phyloP scores from a whole-genome alignment of 495 filamentous ascomycete genomes.

The Apodospora peruviana region DNA sequence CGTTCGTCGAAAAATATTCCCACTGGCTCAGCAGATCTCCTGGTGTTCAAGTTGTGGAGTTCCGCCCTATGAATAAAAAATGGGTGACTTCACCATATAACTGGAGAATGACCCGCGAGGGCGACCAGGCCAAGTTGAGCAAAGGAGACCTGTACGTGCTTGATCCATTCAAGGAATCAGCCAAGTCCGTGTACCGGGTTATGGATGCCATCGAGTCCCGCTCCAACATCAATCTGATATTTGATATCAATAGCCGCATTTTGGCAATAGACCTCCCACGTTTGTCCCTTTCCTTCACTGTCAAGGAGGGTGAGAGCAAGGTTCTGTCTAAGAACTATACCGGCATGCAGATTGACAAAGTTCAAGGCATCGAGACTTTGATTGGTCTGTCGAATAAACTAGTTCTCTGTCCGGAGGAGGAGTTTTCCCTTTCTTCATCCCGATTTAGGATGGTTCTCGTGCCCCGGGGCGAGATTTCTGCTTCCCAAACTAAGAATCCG shows the following conservation, averaged over 20 bases:
- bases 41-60: slow-evolving; percentile 37
- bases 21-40: slow-evolving; percentile 48
- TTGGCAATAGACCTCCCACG: slow-evolving; percentile 10
- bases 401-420: slow-evolving; percentile 31
- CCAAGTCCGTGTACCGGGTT: not conserved
- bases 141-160: not conserved
- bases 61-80: slow-evolving; percentile 34
- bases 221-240: slow-evolving; percentile 7
- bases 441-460: slow-evolving; percentile 46
- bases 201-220: slow-evolving; percentile 6
- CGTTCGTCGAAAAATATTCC: slow-evolving; percentile 41
- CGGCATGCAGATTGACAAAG: slow-evolving; percentile 47
- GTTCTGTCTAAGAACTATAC: slow-evolving; percentile 18
- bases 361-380: slow-evolving; percentile 47
- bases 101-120: slow-evolving; percentile 6
- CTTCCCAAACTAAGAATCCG: not conserved
- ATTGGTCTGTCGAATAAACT: slow-evolving; percentile 51
- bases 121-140: not conserved
- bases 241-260: not conserved
- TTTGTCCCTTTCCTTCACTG: slow-evolving; percentile 8
- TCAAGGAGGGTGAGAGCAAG: not conserved
- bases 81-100: slow-evolving; percentile 29
- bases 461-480: slow-evolving; percentile 38
- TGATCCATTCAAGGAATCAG: slow-evolving; percentile 10
- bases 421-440: too few relatives aligned